These are phyloP conservation scores for Exophiala lecanii-corni DNA, from an alignment of 2,329 filamentous ascomycete species.

Conservation along the genomic window DNA sequence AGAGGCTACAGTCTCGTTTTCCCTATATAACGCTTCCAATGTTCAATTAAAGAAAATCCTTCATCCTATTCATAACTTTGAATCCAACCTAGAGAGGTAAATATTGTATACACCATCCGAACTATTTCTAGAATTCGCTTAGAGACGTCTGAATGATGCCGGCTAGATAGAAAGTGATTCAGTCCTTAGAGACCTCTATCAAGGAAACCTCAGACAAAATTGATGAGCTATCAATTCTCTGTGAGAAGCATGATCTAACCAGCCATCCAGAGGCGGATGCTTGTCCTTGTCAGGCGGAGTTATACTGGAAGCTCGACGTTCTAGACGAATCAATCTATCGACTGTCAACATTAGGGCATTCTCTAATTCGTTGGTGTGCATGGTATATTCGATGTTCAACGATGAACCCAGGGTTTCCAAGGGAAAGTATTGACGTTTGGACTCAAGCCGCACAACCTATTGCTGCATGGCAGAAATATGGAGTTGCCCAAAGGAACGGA, in stretches of 20 bases:
- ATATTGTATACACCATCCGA: neutral
- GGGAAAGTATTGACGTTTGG: conserved; percentile 5
- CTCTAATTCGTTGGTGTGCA: conserved; percentile 1
- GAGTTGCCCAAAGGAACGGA: conserved; percentile 1
- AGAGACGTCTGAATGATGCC: too few relatives aligned
- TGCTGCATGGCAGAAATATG: conserved; percentile 7
- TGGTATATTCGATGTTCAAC: conserved; percentile 3
- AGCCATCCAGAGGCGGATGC: conserved; percentile 3
- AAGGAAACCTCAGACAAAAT: neutral
- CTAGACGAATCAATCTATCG: conserved; percentile 4
- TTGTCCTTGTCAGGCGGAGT: conserved; percentile 4
- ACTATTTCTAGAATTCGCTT: too few relatives aligned
- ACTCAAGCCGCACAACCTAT: conserved; percentile 1
- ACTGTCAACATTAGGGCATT: neutral
- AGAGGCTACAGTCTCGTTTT: neutral
- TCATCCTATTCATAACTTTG: neutral
- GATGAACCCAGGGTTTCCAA: neutral
- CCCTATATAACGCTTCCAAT: neutral
- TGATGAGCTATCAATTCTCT: conserved; percentile 1
- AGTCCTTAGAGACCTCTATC: conserved; percentile 1
- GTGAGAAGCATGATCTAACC: neutral
- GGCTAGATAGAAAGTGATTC: neutral
- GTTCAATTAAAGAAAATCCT: neutral
- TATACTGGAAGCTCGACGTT: neutral
- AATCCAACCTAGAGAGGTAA: neutral